Conservation (phyloP, 441 rosid species). For the Syzygium syzygioides region DNA sequence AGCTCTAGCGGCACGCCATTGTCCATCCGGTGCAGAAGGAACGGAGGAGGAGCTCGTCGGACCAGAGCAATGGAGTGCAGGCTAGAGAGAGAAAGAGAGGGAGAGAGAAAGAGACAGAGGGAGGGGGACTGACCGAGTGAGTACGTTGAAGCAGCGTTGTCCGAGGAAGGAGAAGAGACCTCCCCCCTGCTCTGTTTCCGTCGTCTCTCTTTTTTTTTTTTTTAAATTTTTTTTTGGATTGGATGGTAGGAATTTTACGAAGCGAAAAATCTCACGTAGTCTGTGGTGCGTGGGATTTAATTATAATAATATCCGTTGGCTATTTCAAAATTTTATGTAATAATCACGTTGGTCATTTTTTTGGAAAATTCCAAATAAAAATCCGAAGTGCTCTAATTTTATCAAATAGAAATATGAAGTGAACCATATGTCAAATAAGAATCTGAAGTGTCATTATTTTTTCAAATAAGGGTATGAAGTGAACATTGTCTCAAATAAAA, state of each 20-base stretch:
- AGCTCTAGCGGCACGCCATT: neutral
- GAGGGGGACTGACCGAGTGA: neutral
- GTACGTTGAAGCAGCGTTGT: neutral
- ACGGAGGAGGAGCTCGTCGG: neutral
- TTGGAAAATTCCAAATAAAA: no score
- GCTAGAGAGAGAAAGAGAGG: neutral
- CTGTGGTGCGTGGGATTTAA: neutral
- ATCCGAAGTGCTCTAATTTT: no score
- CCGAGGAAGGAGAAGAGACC: neutral
- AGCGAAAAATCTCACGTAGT: neutral
- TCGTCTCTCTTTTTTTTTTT: neutral
- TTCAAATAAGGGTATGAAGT: no score
- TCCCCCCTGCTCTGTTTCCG: neutral
- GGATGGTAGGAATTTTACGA: neutral
- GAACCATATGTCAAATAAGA: no score
- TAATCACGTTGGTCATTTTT: no score
- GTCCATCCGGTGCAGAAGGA: neutral
- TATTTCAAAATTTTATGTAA: no score
- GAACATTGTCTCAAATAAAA: no score
- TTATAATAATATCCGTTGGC: neutral
- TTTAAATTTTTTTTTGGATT: rapidly evolving
- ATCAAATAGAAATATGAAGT: no score
- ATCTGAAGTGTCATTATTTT: no score
- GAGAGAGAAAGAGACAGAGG: neutral
- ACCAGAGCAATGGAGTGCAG: neutral